phyloP scores from a whole-genome alignment of 2,329 filamentous ascomycete species.

The Diaporthe longicolla region DNA sequence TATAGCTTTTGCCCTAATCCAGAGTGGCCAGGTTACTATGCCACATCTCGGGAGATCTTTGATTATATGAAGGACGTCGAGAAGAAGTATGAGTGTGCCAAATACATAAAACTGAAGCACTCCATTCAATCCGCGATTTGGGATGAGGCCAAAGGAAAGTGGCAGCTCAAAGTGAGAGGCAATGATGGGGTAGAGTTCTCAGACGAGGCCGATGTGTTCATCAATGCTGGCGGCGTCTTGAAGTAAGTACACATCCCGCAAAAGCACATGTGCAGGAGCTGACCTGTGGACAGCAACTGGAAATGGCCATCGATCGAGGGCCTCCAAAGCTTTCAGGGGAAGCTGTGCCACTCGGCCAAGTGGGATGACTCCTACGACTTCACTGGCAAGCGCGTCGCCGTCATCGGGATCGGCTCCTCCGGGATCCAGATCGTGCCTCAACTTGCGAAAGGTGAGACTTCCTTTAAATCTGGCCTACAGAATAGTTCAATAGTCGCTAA shows the following conservation, averaged over 20 bases:
- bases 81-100: constrained; percentile 51
- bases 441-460: neutral
- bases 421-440: constrained; percentile 50
- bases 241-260: neutral
- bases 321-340: constrained; percentile 49
- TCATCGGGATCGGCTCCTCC: constrained; percentile 52
- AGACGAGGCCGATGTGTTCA: constrained; percentile 30
- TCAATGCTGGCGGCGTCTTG: constrained; percentile 27
- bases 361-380: constrained; percentile 45
- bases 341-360: constrained; percentile 49
- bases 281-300: neutral
- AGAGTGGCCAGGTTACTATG: constrained; percentile 45
- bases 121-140: constrained; percentile 59
- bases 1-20: constrained; percentile 36
- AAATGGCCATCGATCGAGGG: constrained; percentile 51
- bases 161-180: constrained; percentile 14
- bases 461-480: neutral
- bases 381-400: constrained; percentile 38
- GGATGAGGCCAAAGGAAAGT: constrained; percentile 48
- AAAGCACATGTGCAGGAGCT: neutral
- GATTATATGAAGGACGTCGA: constrained; percentile 52
- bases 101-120: constrained; percentile 60
- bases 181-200: constrained; percentile 8
- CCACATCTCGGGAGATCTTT: constrained; percentile 43
- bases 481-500: neutral